Base-by-base conservation (phyloP, 139 green algal genomes). In the Picochlorum sp. region DNA sequence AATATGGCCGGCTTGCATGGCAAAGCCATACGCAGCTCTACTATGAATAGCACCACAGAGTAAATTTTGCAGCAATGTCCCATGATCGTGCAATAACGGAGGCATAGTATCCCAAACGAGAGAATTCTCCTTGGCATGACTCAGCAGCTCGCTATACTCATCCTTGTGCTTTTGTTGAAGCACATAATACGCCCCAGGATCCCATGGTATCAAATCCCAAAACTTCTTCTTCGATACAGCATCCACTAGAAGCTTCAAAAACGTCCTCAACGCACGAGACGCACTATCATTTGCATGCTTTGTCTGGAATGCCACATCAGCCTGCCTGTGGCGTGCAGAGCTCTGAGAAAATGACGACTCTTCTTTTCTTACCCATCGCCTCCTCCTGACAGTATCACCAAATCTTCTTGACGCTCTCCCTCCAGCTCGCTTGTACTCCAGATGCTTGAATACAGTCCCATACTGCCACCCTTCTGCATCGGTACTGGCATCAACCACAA, bases 11-110 rank as follows among this genome's bases (percentile, higher is more conserved):
- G 76, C 76, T 5, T 56, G 56, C 61, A 78, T 75, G 6, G 79
- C 65, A 64, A 80, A 84, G 14, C 79, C 79, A 51, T 85, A 85
- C 10, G 75, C 69, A n/a, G 75, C 75, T 5, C 76, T 69, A 30
- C 70, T 72, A 54, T 84, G 79, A 65, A 81, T 60, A 4, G 66
- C 76, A 5, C 68, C 77, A 23, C 66, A 77, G 23, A 84, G 51
- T 52, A 85, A 51, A 49, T 80, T 65, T 66, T 76, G 65, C 41
- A 74, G 3, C 24, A 51, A 30, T 47, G 32, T 47, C 13, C 30
- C 16, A 37, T 71, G 49, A 0, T 26, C 1, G 4, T 47, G 50
- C 44, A 77, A 60, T 3, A 59, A 50, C 0, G 72, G 68, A 6
- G 65, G 15, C 47, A 54, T 21, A 20, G 11, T 54, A 9, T 41